phyloP scores from a whole-genome alignment of 2,329 filamentous ascomycete species.

The Blumeriella jaapii region DNA sequence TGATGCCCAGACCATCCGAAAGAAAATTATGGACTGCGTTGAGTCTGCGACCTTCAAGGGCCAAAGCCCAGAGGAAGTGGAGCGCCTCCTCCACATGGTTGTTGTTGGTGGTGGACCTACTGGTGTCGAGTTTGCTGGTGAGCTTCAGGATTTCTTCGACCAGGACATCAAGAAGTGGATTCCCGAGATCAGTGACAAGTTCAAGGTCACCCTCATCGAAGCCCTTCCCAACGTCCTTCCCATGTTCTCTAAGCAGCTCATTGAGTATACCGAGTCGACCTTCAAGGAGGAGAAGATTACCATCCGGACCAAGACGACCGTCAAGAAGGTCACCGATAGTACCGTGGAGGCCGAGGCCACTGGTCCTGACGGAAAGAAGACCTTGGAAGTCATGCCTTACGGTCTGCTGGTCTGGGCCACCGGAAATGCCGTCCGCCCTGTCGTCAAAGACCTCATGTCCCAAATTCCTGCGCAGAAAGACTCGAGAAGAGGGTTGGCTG shows the following conservation, averaged over 20 bases:
- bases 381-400: conserved; percentile 73
- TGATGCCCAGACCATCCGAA: conserved; percentile 92
- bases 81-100: conserved; percentile 96
- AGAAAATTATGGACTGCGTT: conserved; percentile 99
- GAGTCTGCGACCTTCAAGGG: conserved; percentile 98
- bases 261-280: conserved; percentile 98
- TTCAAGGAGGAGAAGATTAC: conserved; percentile 98
- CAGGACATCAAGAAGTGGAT: conserved; percentile 97
- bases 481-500: conserved; percentile 84
- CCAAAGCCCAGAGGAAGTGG: conserved; percentile 75
- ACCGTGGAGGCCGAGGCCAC: conserved; percentile 82
- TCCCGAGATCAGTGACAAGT: conserved; percentile 86
- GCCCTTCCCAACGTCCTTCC: conserved; percentile 92
- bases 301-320: conserved; percentile 97
- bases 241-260: conserved; percentile 97
- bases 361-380: conserved; percentile 74
- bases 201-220: conserved; percentile 96
- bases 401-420: conserved; percentile 97
- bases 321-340: conserved; percentile 91
- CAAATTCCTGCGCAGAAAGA: conserved; percentile 92
- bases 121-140: conserved; percentile 95
- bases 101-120: conserved; percentile 89
- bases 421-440: conserved; percentile 81
- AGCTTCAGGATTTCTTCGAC: conserved; percentile 98
- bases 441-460: conserved; percentile 83